phyloP scores from a whole-genome alignment of 176 grass and related monocot species.

The Tuctoria greenei region DNA sequence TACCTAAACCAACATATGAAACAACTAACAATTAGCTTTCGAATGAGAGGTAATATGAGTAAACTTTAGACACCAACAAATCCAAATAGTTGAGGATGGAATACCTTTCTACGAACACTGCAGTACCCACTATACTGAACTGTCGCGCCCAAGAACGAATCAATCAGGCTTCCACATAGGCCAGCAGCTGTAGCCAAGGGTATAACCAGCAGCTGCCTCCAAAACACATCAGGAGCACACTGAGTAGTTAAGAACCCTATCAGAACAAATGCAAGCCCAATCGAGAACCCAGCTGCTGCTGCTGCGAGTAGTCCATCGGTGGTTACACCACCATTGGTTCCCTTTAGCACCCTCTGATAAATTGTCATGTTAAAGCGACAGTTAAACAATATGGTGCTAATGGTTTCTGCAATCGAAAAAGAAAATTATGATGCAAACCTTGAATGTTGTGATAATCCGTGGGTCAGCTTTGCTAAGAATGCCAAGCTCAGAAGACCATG shows the following conservation, averaged over 20 bases:
- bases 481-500: conserved; percentile 96
- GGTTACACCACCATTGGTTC: conserved; percentile 87
- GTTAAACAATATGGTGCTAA: not conserved
- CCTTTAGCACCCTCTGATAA: conserved; percentile 71
- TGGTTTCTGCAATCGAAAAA: not conserved
- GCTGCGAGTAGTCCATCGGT: conserved; percentile 71
- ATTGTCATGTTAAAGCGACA: conserved; percentile 13
- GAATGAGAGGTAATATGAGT: not conserved
- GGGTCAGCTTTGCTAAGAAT: conserved; percentile 86
- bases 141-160: conserved; percentile 82
- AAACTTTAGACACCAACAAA: not conserved
- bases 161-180: conserved; percentile 78
- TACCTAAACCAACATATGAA: conserved; percentile 48
- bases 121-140: conserved; percentile 91
- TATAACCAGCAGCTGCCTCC: conserved; percentile 71
- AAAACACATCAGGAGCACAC: conserved; percentile 55
- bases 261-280: conserved; percentile 78
- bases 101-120: conserved; percentile 72
- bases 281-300: conserved; percentile 67
- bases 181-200: conserved; percentile 73
- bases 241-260: conserved; percentile 69
- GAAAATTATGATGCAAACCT: conserved; percentile 38
- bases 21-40: conserved; percentile 16
- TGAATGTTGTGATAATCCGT: conserved; percentile 80
- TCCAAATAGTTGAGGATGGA: conserved; percentile 1